Percentiles rank a stretch among this genome's conserved stretches.
These are phyloP conservation scores for Prunus davidiana DNA, from an alignment of 306 rosid genomes.

Conservation along the genomic window DNA sequence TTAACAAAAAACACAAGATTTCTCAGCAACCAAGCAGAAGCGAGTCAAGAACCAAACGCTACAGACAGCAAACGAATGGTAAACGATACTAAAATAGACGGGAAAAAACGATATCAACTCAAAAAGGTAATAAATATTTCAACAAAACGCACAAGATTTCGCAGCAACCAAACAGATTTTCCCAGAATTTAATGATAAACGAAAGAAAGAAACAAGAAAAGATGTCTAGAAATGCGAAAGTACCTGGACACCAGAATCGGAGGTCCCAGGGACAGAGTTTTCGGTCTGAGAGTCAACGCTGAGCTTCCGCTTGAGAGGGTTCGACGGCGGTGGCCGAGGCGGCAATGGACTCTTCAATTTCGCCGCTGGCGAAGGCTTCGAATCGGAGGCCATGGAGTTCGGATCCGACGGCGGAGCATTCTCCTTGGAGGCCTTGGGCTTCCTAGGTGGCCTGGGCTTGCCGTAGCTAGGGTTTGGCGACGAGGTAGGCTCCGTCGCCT, in stretches of 20 bases:
- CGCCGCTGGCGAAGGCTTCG: constrained; percentile 55
- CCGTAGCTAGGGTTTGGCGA: constrained; percentile 52
- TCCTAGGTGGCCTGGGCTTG: constrained; percentile 54
- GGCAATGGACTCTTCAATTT: constrained; percentile 79
- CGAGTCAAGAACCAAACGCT: neutral
- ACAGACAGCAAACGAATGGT: neutral
- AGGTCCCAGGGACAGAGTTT: constrained; percentile 37
- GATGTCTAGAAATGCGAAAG: neutral
- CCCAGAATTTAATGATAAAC: neutral
- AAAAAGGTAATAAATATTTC: neutral
- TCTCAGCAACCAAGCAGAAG: neutral
- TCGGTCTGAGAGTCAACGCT: constrained; percentile 45
- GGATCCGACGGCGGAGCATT: constrained; percentile 82
- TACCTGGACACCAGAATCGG: constrained; percentile 97
- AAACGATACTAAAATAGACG: neutral
- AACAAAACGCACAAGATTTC: neutral
- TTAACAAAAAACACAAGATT: neutral
- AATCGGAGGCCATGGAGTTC: constrained; percentile 27
- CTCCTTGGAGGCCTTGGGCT: constrained; percentile 61
- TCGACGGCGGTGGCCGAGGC: constrained; percentile 81
- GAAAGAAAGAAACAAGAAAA: neutral
- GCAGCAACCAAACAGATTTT: neutral
- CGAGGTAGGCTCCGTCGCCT: constrained; percentile 47
- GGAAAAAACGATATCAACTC: neutral
- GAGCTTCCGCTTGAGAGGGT: constrained; percentile 95